phyloP scores from a whole-genome alignment of 805 yeast species.

The Wickerhamomyces subpelliculosus region DNA sequence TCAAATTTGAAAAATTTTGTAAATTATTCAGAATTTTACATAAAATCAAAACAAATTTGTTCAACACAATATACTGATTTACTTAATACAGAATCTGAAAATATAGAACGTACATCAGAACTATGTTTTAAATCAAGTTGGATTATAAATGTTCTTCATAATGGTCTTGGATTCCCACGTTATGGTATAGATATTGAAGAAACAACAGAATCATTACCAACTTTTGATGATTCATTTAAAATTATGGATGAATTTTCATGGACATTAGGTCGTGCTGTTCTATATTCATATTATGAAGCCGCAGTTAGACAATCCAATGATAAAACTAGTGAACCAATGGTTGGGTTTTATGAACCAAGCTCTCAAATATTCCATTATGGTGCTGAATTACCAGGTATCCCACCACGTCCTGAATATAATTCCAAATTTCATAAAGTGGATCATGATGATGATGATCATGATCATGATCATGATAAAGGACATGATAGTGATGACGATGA shows the following conservation, averaged over 20 bases:
- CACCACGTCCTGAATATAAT: slow-evolving; percentile 36
- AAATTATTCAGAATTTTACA: slow-evolving; percentile 30
- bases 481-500: slow-evolving; percentile 19
- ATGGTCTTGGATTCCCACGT: slow-evolving; percentile 54
- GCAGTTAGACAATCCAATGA: slow-evolving; percentile 11
- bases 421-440: background rate
- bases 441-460: slow-evolving; percentile 19
- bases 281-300: slow-evolving; percentile 54
- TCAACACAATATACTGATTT: slow-evolving; percentile 18
- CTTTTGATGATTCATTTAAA: slow-evolving; percentile 30
- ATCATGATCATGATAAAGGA: slow-evolving; percentile 22
- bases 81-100: slow-evolving; percentile 5
- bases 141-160: slow-evolving; percentile 48
- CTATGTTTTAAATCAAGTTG: slow-evolving; percentile 59
- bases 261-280: slow-evolving; percentile 55
- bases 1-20: slow-evolving; percentile 47
- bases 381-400: slow-evolving; percentile 39
- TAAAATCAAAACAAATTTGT: slow-evolving; percentile 41
- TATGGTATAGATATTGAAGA: slow-evolving; percentile 34
- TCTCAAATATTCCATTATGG: slow-evolving; percentile 44
- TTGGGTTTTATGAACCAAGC: slow-evolving; percentile 44
- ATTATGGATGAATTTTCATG: slow-evolving; percentile 43
- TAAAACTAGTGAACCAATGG: slow-evolving; percentile 12
- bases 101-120: slow-evolving; percentile 39
- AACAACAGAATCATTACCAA: slow-evolving; percentile 12